These are phyloP conservation scores for Boletus barrowsii DNA, from an alignment of 768 basidiomycete species.

Conservation along the genomic window DNA sequence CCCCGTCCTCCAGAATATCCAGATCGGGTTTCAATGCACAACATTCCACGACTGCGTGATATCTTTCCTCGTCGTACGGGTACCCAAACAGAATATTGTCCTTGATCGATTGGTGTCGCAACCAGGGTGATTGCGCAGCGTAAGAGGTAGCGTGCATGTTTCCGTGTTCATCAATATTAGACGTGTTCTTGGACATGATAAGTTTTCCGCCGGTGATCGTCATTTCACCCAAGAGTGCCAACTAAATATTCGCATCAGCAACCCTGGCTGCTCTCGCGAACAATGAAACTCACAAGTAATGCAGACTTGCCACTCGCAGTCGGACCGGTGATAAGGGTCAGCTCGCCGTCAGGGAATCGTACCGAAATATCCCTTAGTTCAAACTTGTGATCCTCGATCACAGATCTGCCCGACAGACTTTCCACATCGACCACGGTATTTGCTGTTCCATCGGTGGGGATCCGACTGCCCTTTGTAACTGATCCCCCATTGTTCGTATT, in stretches of 20 bases:
- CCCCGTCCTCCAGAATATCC: slow-evolving; percentile 82
- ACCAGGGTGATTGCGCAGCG: slow-evolving; percentile 70
- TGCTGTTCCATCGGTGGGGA: slow-evolving; percentile 4
- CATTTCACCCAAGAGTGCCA: slow-evolving; percentile 41
- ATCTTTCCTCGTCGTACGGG: slow-evolving; percentile 66
- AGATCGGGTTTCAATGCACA: slow-evolving; percentile 84
- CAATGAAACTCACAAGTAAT: slow-evolving; percentile 32
- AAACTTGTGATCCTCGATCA: slow-evolving; percentile 34
- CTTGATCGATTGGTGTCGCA: slow-evolving; percentile 69
- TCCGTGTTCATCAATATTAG: slow-evolving; percentile 57
- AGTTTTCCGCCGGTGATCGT: slow-evolving; percentile 34
- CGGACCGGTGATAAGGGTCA: slow-evolving; percentile 46
- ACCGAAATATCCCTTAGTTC: slow-evolving; percentile 44
- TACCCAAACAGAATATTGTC: slow-evolving; percentile 82
- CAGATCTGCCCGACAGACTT: slow-evolving; percentile 10
- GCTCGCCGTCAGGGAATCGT: slow-evolving; percentile 43
- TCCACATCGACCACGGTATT: slow-evolving; percentile 12
- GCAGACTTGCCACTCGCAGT: slow-evolving; percentile 53
- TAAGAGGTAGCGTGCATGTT: slow-evolving; percentile 65
- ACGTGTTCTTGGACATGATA: slow-evolving; percentile 45
- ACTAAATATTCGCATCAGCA: slow-evolving; percentile 10
- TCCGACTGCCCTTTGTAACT: neutral
- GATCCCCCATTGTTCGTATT: slow-evolving; percentile 2
- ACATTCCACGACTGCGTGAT: slow-evolving; percentile 72
- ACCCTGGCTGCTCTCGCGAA: neutral